These are phyloP conservation scores for Dimargaris verticillata DNA, from an alignment of 192 early-diverging fungal genomes.

Conservation along the genomic window DNA sequence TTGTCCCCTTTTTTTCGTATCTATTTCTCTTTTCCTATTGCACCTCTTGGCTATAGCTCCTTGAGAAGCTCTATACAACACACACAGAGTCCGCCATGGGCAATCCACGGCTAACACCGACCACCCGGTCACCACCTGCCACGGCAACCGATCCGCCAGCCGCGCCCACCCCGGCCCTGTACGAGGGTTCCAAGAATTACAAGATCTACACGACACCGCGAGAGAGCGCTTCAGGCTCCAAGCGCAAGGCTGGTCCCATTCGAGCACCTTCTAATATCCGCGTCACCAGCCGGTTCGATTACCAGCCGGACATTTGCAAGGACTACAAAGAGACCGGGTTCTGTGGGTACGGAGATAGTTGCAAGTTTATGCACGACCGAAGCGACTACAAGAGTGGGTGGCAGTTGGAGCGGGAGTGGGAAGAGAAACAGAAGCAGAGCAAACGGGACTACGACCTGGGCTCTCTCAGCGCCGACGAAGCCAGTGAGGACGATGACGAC, in stretches of 20 bases:
- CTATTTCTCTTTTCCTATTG: no score
- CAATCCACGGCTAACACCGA: no score
- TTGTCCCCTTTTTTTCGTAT: no score
- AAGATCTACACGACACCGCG: not conserved
- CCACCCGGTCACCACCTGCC: no score
- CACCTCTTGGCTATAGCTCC: no score
- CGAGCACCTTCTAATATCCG: constrained; percentile 36
- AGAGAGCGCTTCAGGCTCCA: not conserved
- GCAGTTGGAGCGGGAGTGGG: constrained; percentile 97
- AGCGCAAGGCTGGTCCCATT: constrained; percentile 4
- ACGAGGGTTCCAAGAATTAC: not conserved
- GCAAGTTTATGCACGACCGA: constrained; percentile 95
- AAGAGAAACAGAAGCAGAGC: constrained; percentile 53
- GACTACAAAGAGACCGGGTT: constrained; percentile 94
- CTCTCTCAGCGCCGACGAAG: constrained; percentile 21
- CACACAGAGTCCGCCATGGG: no score
- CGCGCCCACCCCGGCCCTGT: not conserved
- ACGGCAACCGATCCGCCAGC: no score
- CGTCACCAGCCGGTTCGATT: constrained; percentile 78
- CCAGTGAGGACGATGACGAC: constrained; percentile 31
- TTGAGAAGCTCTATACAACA: no score
- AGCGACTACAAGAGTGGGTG: constrained; percentile 92
- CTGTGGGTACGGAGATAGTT: constrained; percentile 97
- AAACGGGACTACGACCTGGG: constrained; percentile 32
- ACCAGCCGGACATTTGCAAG: constrained; percentile 96